Evolutionary conservation across 257 asterid species (phyloP).

Genomic region (Schizonepeta tenuifolia): DNA sequence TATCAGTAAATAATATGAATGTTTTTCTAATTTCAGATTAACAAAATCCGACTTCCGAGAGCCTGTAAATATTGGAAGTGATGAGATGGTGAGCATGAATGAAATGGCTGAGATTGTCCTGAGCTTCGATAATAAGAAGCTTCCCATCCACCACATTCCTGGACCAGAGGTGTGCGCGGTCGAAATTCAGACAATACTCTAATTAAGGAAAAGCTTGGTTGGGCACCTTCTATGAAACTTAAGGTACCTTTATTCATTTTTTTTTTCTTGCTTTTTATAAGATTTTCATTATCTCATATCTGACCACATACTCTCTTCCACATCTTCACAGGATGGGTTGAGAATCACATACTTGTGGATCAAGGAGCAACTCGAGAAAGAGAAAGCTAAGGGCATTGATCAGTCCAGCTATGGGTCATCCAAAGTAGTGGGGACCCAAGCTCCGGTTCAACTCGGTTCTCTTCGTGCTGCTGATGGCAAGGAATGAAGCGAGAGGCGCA

Average conservation of each 20-base stretch:
- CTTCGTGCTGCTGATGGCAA: constrained; percentile 89
- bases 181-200: constrained; percentile 84
- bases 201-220: constrained; percentile 84
- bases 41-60: constrained; percentile 90
- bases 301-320: neutral
- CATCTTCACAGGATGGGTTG: constrained; percentile 67
- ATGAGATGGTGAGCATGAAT: constrained; percentile 96
- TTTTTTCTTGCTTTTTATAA: neutral
- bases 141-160: constrained; percentile 82
- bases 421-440: constrained; percentile 83
- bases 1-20: neutral
- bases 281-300: neutral
- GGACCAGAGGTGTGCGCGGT: constrained; percentile 91
- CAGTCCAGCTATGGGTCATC: constrained; percentile 66
- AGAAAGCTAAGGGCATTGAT: constrained; percentile 64
- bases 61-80: constrained; percentile 93
- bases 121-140: constrained; percentile 74
- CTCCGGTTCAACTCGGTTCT: constrained; percentile 80
- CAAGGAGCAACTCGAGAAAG: constrained; percentile 89
- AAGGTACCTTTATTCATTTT: constrained; percentile 45
- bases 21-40: constrained; percentile 49
- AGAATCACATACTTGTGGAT: constrained; percentile 95
- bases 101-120: constrained; percentile 93
- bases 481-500: constrained; percentile 42
- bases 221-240: constrained; percentile 90